phyloP scores from a whole-genome alignment of 2,329 filamentous ascomycete genomes.

The Diaporthe citrichinensis region DNA sequence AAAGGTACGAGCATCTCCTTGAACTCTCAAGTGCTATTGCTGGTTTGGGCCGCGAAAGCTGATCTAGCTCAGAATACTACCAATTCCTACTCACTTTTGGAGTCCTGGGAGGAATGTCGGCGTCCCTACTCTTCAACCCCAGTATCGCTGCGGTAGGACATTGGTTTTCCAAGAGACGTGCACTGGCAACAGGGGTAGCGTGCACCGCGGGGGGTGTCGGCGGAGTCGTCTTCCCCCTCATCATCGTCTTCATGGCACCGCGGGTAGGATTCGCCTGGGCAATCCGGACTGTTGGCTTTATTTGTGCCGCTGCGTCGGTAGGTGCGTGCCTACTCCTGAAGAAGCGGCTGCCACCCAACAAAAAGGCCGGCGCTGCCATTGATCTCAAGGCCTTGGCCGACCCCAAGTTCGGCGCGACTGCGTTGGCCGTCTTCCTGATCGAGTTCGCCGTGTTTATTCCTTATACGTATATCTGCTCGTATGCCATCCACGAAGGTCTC shows the following conservation, averaged over 20 bases:
- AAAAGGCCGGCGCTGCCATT: conserved; percentile 71
- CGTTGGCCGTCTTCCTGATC: conserved; percentile 77
- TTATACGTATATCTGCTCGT: conserved; percentile 85
- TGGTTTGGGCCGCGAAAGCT: background rate
- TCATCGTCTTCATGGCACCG: conserved; percentile 65
- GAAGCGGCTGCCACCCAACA: conserved; percentile 73
- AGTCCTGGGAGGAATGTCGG: conserved; percentile 79
- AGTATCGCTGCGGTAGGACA: conserved; percentile 85
- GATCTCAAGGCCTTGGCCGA: conserved; percentile 77
- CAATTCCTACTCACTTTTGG: conserved; percentile 89
- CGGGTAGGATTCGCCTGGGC: conserved; percentile 68
- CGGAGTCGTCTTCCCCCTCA: conserved; percentile 74
- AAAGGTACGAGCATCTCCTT: conserved; percentile 61
- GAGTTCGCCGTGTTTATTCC: conserved; percentile 86
- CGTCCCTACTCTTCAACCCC: conserved; percentile 87
- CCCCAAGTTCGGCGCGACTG: conserved; percentile 73
- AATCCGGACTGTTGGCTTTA: conserved; percentile 63
- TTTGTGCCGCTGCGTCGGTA: conserved; percentile 59
- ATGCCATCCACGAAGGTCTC: conserved; percentile 78
- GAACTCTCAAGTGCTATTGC: background rate
- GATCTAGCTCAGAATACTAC: conserved; percentile 72
- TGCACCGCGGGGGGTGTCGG: conserved; percentile 81
- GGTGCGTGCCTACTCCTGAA: conserved; percentile 66
- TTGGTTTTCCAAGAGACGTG: conserved; percentile 83
- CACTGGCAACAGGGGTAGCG: conserved; percentile 85